Base-by-base conservation (phyloP, 2,329 filamentous ascomycete species). In the Penicillium paneum region DNA sequence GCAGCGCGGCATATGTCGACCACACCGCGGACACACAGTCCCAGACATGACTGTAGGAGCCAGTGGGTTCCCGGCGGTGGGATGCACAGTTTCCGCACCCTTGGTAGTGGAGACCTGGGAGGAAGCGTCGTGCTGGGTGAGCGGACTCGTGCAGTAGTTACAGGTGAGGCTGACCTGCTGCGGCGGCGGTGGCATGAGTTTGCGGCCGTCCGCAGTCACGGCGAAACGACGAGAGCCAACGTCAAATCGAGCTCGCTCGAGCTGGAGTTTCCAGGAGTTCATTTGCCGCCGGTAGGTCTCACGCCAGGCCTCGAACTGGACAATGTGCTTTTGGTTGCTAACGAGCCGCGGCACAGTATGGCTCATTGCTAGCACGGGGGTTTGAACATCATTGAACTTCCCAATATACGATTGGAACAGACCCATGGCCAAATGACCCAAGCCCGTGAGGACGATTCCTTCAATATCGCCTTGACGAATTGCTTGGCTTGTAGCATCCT, bases 1-100 rank as follows among this genome's bases (percentile, higher is more conserved):
- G 60, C 84, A 87, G 3, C 83, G 76, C 2, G 84, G 84, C 77
- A 87, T 81, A 61, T 83, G 82, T 2, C 81, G 74, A n/a, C 80
- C 81, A 64, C 84, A 87, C 46, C 80, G 80, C 0, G 82, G 81
- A 64, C 84, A 87, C 1, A 83, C 75, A 1, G 82, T 83, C 1
- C 83, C 78, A 10, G 73, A 70, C 70, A 74, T 70, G 28, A 65
- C 61, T 28, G 61, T 57, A 10, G 71, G 63, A 1, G 71, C 71
- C 17, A 70, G 66, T 5, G 72, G 74, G 55, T 72, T 72, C 44
- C 66, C 67, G 7, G 63, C 50, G 4, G 70, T 74, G n/a, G 65
- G 59, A 54, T 73, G 70, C 3, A 71, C 63, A 11, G 66, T 69
- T 50, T 76, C 73, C 3, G n/a, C 21, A 13, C 58, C 60, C 0